Conservation (phyloP, 2,329 filamentous ascomycete species). For the Aspergillus alliaceus region DNA sequence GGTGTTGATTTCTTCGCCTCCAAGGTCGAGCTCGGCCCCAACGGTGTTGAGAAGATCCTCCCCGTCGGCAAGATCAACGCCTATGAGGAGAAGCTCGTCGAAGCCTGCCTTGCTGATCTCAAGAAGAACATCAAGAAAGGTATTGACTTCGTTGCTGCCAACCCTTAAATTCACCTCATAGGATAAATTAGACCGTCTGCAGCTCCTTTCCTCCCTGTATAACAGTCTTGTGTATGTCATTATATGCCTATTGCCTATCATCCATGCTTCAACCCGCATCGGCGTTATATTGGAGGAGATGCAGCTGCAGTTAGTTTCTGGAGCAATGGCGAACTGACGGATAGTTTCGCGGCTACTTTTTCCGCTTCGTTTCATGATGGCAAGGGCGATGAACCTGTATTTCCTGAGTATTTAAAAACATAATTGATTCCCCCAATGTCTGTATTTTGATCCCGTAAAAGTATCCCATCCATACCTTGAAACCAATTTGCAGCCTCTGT, state of each 20-base stretch:
- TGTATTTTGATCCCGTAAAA: not conserved
- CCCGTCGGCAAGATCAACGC: conserved; percentile 81
- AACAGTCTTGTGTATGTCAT: conserved; percentile 24
- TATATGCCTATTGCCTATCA: conserved; percentile 11
- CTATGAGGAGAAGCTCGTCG: conserved; percentile 85
- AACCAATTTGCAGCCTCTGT: too few relatives aligned
- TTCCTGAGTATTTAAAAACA: conserved; percentile 3
- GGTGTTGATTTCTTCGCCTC: conserved; percentile 96
- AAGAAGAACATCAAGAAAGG: conserved; percentile 85
- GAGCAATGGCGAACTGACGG: conserved; percentile 8
- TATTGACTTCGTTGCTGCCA: conserved; percentile 64
- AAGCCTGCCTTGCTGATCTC: conserved; percentile 71
- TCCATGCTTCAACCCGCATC: conserved; percentile 15
- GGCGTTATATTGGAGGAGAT: conserved; percentile 23
- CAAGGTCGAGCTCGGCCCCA: conserved; percentile 91
- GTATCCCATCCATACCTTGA: not conserved
- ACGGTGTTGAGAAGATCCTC: conserved; percentile 92
- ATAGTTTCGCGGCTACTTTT: conserved; percentile 2
- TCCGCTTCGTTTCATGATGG: conserved; percentile 2
- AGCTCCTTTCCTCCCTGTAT: conserved; percentile 28
- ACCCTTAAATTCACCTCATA: conserved; percentile 42
- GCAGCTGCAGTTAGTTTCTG: conserved; percentile 19
- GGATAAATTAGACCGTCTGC: conserved; percentile 7
- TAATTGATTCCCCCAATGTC: conserved; percentile 7
- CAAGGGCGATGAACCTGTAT: conserved; percentile 12